Conservation (phyloP, 257 asterid species). For the Nyctanthes arbortristis region DNA sequence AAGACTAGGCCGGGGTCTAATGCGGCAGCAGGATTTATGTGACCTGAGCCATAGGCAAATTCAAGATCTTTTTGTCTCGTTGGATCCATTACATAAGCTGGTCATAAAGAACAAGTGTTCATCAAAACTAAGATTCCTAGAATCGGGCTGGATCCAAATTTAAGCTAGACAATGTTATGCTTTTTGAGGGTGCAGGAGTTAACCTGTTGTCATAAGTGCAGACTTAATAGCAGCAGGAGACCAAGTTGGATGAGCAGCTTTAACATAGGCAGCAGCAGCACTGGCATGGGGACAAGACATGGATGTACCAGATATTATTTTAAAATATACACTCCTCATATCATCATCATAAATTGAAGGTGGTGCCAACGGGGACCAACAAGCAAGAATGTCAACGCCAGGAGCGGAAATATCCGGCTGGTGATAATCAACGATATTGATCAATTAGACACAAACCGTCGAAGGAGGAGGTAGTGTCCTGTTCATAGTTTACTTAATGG, state of each 20-base stretch:
- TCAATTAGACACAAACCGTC: too few species aligned
- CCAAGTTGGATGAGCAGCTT: conserved; percentile 47
- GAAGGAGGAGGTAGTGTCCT: too few species aligned
- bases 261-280: conserved; percentile 46
- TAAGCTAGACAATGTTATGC: too few species aligned
- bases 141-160: too few species aligned
- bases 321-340: conserved; percentile 25
- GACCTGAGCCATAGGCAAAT: conserved; percentile 33
- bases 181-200: too few species aligned
- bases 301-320: conserved; percentile 46
- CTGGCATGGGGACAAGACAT: conserved; percentile 50
- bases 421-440: not conserved
- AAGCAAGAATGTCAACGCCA: conserved; percentile 40
- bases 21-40: conserved; percentile 32
- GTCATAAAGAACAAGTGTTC: not conserved
- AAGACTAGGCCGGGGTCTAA: conserved; percentile 35
- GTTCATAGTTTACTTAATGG: too few species aligned
- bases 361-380: conserved; percentile 33
- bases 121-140: not conserved
- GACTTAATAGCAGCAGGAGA: conserved; percentile 55
- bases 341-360: conserved; percentile 23
- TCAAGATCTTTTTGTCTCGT: conserved; percentile 21
- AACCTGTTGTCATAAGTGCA: conserved; percentile 52
- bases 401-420: conserved; percentile 42
- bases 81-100: conserved; percentile 36